Evolutionary conservation across 139 green algal species (phyloP), one percentile per base, ranked within the genome.

Genomic region (Spirogloea muscicola): DNA sequence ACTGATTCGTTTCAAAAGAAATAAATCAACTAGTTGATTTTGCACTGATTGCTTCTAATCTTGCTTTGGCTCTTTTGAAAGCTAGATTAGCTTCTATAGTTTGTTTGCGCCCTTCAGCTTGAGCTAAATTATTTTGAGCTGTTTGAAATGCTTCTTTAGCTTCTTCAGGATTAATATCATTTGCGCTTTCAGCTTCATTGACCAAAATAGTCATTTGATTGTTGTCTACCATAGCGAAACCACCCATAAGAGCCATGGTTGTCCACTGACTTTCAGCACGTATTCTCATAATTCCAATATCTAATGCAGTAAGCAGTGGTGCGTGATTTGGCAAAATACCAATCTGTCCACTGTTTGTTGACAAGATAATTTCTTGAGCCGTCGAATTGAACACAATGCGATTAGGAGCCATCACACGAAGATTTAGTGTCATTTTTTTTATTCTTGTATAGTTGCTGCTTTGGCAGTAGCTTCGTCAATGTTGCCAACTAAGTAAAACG

Each of bases 131-230:
- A 67, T 36, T 48, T 88, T 87, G 76, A 63, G 83, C 76, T 61
- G 68, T 41, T 77, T 84, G 34, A 84, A 81, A 88, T 41, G 58
- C 63, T 65, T 65, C 66, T 88, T 89, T 62, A 75, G 79, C 79
- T 81, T 86, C 57, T 68, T 88, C 79, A 58, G 43, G 4, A 66
- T 82, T 42, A 81, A 89, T 88, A 70, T 78, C 77, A 76, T 84
- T 59, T 64, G 61, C 42, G 63, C 59, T 83, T 83, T 88, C 77
- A 58, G 83, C 83, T 81, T 88, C 81, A 85, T 88, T 88, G 58
- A 87, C 81, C 72, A 89, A 82, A 81, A 87, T 77, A 68, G 80
- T 86, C 55, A 87, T 42, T 87, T 83, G 62, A 68, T 87, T 87
- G 77, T 87, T 67, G 79, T 87, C 80, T 67, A 87, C 72, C 68